These are phyloP conservation scores for Pseudocercospora eumusae DNA, from an alignment of 2,329 filamentous ascomycete species.

Conservation along the genomic window DNA sequence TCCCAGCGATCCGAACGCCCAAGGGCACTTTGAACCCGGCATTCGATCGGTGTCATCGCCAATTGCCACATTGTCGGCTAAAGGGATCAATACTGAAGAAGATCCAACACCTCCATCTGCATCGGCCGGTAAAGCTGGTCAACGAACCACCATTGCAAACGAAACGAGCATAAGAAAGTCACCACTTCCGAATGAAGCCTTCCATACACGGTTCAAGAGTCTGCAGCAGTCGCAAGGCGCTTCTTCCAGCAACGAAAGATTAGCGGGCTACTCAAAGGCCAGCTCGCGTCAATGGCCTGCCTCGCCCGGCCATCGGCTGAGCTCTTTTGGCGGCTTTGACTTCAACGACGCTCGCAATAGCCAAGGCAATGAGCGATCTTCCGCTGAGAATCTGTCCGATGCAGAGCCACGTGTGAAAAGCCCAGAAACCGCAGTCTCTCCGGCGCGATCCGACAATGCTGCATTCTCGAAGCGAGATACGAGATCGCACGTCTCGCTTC, in stretches of 20 bases:
- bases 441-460: neutral
- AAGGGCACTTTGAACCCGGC: neutral
- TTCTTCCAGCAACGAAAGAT: neutral
- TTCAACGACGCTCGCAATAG: neutral
- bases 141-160: neutral
- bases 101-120: neutral
- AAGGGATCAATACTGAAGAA: neutral
- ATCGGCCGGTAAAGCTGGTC: neutral
- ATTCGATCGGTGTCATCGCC: neutral
- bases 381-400: neutral
- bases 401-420: neutral
- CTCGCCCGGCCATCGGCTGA: conserved; percentile 2
- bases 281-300: neutral
- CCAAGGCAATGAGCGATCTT: neutral
- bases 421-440: neutral
- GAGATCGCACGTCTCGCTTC: neutral
- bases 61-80: neutral
- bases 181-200: neutral
- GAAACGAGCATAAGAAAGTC: neutral
- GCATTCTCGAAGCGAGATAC: conserved; percentile 8
- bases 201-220: neutral
- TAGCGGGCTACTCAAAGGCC: neutral
- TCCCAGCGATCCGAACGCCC: neutral
- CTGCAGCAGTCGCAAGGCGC: neutral
- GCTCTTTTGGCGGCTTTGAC: conserved; percentile 18